phyloP scores from a whole-genome alignment of 2,329 filamentous ascomycete genomes.

The Albifimbria verrucaria region DNA sequence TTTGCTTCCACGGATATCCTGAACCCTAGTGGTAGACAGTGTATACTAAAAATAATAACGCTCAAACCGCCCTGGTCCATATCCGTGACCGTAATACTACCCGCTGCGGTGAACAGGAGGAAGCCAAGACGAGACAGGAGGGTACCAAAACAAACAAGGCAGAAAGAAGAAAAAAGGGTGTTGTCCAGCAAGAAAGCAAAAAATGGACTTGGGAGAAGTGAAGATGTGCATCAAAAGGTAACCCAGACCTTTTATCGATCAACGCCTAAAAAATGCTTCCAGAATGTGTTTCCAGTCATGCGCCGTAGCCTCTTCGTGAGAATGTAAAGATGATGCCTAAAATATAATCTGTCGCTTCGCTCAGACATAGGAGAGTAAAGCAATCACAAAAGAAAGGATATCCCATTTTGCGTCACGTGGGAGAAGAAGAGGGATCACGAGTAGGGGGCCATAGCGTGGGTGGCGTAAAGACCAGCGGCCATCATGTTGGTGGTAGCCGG shows the following conservation, averaged over 20 bases:
- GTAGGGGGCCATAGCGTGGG: neutral
- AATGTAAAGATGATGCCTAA: neutral
- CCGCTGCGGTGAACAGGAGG: neutral
- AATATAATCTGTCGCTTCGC: neutral
- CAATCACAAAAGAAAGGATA: neutral
- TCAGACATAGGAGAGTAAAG: neutral
- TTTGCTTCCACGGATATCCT: neutral
- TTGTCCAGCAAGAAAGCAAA: too few species aligned
- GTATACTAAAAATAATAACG: neutral
- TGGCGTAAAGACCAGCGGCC: neutral
- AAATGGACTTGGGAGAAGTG: neutral
- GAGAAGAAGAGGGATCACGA: neutral
- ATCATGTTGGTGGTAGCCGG: neutral
- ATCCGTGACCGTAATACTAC: neutral
- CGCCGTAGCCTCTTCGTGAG: neutral
- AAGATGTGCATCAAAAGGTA: neutral
- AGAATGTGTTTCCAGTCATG: neutral
- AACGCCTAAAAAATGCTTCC: neutral
- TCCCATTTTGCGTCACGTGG: neutral
- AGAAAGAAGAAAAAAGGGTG: neutral
- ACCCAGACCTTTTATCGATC: neutral
- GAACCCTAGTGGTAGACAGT: neutral
- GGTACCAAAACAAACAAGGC: neutral
- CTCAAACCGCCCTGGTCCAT: neutral
- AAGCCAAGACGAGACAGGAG: neutral